Conservation (phyloP, 495 filamentous ascomycete species). For the Penicillium goetzii region DNA sequence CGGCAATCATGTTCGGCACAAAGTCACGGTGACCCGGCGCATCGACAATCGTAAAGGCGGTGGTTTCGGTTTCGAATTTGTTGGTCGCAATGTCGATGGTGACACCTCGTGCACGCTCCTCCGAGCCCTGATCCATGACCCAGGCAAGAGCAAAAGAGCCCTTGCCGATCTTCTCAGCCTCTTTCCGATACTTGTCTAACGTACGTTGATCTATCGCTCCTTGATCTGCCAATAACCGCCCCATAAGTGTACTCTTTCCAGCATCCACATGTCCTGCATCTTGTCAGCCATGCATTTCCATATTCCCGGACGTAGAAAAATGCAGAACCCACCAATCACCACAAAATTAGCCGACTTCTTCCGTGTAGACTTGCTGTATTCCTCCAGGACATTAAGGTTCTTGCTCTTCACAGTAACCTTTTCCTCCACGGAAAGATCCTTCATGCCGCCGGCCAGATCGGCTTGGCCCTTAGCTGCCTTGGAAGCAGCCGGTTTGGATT, state of each 20-base stretch:
- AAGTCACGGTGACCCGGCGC: conserved; percentile 95
- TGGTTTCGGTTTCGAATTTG: conserved; percentile 85
- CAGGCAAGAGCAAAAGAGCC: conserved; percentile 94
- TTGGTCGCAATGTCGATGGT: conserved; percentile 97
- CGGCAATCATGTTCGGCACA: conserved; percentile 98
- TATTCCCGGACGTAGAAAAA: not conserved
- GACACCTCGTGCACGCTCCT: conserved; percentile 87
- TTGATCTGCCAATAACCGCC: conserved; percentile 85
- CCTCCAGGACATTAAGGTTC: conserved; percentile 81
- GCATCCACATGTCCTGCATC: conserved; percentile 87
- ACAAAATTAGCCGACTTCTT: conserved; percentile 93
- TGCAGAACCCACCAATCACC: conserved; percentile 72
- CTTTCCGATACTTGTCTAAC: conserved; percentile 82
- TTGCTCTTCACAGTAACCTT: conserved; percentile 78
- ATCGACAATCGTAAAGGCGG: conserved; percentile 91
- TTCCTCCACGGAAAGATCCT: conserved; percentile 67
- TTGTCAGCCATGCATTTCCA: not conserved
- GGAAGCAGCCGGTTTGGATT: conserved; percentile 48
- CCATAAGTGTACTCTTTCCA: conserved; percentile 97
- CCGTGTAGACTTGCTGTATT: conserved; percentile 71
- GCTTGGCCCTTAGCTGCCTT: conserved; percentile 46
- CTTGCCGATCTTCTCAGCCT: conserved; percentile 91
- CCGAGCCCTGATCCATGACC: conserved; percentile 88
- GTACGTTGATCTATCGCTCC: conserved; percentile 85
- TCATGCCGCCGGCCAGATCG: conserved; percentile 54